Base-by-base conservation (phyloP, 2,329 filamentous ascomycete genomes). In the Phialocephala sp. region DNA sequence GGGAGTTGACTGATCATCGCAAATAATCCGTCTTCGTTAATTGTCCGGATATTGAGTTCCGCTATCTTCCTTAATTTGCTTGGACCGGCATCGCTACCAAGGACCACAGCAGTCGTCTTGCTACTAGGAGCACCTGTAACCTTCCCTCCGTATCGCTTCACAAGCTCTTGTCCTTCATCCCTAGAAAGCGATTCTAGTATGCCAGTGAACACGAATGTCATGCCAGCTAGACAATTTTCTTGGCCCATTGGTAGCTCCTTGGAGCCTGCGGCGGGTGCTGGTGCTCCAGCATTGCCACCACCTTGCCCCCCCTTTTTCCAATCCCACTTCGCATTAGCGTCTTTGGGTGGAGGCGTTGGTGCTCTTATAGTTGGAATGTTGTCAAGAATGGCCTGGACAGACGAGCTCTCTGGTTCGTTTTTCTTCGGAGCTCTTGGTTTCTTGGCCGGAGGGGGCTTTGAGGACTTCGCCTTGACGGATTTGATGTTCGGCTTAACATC, bases 181-280 rank as follows among this genome's bases (percentile, higher is more conserved):
- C 95, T 89, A 54, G 91, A 89, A 64, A 98, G 86, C 0, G 87
- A 89, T 67, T 91, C 86, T 45, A 98, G 82, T 27, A 97, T 84
- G 27, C 95, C 95, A 0, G 96, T 99, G 74, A 99, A 99, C 35
- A 99, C 95, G 75, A 99, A 99, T 0, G 88, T 91, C 63, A 98
- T 83, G 0, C 96, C 95, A 62, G 89, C 89, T 63, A 99, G 85
- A 76, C 95, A 99, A 72, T 97, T 96, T 12, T 95, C 92, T 60
- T 89, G 89, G 8, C 95, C 95, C 22, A 87, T 85, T 0, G 95
- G 95, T 59, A 97, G 80, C 18, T 97, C 92, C 36, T 83, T 87
- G 11, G 84, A 80, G 12, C 87, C 88, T 24, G 86, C 82, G 58
- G 85, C 85, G 8, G 87, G 86, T n/a, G 92, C 86, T n/a, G 92